Evolutionary conservation across 306 rosid genomes (phyloP).

Genomic region (Vigna unguiculata): DNA sequence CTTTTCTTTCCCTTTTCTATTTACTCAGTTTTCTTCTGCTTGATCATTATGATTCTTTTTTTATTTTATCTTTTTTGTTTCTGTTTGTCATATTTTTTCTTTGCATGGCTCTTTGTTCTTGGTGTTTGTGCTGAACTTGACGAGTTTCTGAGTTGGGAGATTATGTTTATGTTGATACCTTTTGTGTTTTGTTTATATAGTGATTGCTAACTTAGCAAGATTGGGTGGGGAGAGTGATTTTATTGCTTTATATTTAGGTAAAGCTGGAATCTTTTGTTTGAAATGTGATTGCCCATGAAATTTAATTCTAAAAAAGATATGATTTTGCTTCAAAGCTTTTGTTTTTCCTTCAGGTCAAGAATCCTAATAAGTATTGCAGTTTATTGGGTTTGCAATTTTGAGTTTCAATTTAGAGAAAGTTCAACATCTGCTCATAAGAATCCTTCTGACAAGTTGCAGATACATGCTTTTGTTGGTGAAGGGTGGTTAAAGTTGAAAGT

Average conservation of each 20-base stretch:
- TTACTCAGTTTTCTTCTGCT: background rate
- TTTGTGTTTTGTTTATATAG: background rate
- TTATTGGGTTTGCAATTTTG: slow-evolving; percentile 14
- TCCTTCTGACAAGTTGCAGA: slow-evolving; percentile 10
- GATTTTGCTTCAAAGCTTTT: background rate
- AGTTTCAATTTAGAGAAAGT: background rate
- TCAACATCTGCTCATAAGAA: background rate
- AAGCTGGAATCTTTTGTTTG: background rate
- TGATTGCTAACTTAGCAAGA: background rate
- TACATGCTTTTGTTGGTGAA: background rate
- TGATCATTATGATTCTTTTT: background rate
- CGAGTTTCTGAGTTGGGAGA: slow-evolving; percentile 17
- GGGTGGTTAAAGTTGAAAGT: background rate
- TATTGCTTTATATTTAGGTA: background rate
- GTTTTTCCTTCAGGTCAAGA: background rate
- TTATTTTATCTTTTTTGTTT: too few species aligned
- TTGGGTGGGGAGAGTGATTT: background rate
- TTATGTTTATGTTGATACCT: background rate
- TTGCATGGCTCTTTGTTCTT: background rate
- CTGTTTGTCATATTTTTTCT: too few species aligned
- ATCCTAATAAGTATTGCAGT: background rate
- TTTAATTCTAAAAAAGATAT: background rate
- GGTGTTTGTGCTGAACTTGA: slow-evolving; percentile 12
- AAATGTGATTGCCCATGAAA: slow-evolving; percentile 5
- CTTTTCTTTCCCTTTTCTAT: background rate